These are phyloP conservation scores for Streptanthus diversifolius DNA, from an alignment of 345 rosid genomes.

Conservation along the genomic window DNA sequence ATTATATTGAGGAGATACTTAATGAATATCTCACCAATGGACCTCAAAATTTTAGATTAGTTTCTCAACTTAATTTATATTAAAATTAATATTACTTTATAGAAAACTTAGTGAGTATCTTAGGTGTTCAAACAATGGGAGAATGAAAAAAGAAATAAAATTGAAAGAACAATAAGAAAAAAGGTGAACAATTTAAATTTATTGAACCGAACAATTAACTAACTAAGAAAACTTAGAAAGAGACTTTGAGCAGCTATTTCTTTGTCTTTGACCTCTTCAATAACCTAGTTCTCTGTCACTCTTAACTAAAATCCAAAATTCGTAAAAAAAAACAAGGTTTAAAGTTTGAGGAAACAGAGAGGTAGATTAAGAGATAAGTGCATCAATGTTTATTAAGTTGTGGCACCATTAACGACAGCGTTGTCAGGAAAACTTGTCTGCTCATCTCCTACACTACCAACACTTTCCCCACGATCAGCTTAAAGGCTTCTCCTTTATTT, in stretches of 20 bases:
- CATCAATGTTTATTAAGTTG: constrained; percentile 73
- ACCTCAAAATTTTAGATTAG: no score
- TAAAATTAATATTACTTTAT: no score
- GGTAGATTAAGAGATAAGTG: constrained; percentile 59
- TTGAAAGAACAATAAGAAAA: no score
- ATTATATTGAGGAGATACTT: no score
- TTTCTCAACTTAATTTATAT: no score
- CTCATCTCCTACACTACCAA: constrained; percentile 77
- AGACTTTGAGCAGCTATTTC: constrained; percentile 8
- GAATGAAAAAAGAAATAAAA: no score
- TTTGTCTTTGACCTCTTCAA: constrained; percentile 28
- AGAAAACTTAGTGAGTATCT: no score
- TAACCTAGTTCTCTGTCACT: background rate
- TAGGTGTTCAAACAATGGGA: no score
- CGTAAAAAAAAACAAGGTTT: constrained; percentile 13
- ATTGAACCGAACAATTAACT: no score
- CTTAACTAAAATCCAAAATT: constrained; percentile 18
- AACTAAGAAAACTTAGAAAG: no score
- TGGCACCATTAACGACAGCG: constrained; percentile 75
- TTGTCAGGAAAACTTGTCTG: constrained; percentile 76
- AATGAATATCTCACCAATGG: no score
- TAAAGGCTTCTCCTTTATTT: constrained; percentile 7
- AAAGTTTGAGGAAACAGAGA: background rate
- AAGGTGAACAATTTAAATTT: no score
- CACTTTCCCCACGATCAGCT: constrained; percentile 65